Conservation (phyloP, 2,329 filamentous ascomycete genomes). For the Colletotrichum salicis region DNA sequence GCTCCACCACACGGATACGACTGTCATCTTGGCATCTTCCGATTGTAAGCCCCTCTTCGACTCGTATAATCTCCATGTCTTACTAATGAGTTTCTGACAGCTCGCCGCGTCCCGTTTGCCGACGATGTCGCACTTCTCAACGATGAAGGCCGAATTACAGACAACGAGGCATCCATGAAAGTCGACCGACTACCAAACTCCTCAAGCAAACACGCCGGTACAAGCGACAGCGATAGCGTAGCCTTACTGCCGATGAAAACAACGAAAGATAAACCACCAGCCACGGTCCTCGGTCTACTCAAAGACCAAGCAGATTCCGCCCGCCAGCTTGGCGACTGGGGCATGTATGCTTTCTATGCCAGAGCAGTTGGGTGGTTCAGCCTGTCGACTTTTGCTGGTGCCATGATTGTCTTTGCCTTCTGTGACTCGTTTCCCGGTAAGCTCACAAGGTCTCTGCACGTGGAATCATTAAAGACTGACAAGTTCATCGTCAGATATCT, state of each 20-base stretch:
- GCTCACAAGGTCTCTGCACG: background rate
- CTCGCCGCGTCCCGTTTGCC: constrained; percentile 36
- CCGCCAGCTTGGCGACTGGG: constrained; percentile 29
- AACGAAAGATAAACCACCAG: background rate
- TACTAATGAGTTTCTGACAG: background rate
- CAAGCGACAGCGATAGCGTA: background rate
- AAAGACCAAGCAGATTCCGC: constrained; percentile 28
- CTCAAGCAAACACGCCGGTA: too few relatives aligned
- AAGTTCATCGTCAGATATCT: constrained; percentile 43
- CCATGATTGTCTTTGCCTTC: constrained; percentile 41
- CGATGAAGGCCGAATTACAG: constrained; percentile 8
- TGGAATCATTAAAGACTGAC: background rate
- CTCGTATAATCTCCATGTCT: background rate
- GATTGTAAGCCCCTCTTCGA: constrained; percentile 2
- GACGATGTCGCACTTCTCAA: constrained; percentile 16
- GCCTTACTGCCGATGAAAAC: background rate
- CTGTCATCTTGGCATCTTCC: constrained; percentile 34
- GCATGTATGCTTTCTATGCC: constrained; percentile 41
- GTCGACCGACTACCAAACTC: background rate
- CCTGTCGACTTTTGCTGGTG: constrained; percentile 35
- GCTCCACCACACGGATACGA: constrained; percentile 36
- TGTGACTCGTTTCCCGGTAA: constrained; percentile 41
- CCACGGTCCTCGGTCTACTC: background rate
- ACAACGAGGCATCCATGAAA: background rate
- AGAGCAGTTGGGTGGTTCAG: constrained; percentile 42